Evolutionary conservation across 805 yeast genomes (phyloP).

Genomic region (Komagataella pastoris): DNA sequence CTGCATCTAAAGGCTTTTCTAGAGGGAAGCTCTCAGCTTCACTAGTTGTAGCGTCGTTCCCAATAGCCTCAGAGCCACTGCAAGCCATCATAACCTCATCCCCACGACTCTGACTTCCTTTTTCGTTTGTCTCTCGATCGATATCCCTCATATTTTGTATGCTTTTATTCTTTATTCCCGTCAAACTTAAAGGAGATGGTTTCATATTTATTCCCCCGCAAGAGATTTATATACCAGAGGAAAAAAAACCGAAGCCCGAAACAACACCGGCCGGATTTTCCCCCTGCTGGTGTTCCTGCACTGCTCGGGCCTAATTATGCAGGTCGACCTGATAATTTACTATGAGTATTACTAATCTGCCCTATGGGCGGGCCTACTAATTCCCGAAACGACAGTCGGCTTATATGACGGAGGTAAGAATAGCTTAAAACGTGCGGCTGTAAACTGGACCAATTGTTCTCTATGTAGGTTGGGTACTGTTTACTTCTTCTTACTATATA

Average conservation of each 20-base stretch:
- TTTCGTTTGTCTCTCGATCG: not conserved
- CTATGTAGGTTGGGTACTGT: not conserved
- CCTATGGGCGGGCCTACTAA: not conserved
- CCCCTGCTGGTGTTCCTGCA: not conserved
- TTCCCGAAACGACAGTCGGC: not conserved
- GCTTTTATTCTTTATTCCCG: too few relatives aligned
- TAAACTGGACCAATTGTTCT: not conserved
- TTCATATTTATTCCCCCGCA: not conserved
- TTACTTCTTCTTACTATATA: slow-evolving; percentile 15
- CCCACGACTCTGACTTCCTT: not conserved
- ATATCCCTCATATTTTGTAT: not conserved
- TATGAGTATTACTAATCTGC: too few relatives aligned
- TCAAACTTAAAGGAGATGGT: not conserved
- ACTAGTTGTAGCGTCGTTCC: not conserved
- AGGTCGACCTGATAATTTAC: too few relatives aligned
- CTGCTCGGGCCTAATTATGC: too few relatives aligned
- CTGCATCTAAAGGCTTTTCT: not conserved
- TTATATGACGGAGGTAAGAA: too few relatives aligned
- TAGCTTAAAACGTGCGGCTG: too few relatives aligned
- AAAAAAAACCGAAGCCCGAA: not conserved
- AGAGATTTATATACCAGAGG: not conserved
- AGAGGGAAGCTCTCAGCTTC: not conserved
- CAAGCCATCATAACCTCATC: not conserved
- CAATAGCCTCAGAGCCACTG: not conserved
- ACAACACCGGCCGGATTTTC: not conserved